Evolutionary conservation across 345 rosid genomes (phyloP), one percentile per base, ranked within the genome.

Genomic region (sweet orange (Citrus sinensis)): DNA sequence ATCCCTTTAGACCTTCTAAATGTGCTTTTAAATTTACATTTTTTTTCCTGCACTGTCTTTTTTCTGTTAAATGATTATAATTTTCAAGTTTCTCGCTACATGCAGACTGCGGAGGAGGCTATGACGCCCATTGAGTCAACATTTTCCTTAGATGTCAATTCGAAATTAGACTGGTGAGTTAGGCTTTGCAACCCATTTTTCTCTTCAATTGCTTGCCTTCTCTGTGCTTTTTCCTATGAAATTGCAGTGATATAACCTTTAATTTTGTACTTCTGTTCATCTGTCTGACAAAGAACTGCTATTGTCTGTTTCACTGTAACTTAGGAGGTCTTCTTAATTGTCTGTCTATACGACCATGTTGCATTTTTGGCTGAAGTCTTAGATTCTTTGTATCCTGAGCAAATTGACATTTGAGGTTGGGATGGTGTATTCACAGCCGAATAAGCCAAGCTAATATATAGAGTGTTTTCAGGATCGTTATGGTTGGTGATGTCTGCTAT

Each of bases 61-160:
- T 29, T 67, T 73, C 60, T 42, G 34, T 61, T 68, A 37, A 46
- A 58, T 67, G n/a, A 54, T 49, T 34, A 61, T 51, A 39, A 62
- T 54, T 69, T 39, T 58, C 35, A 81, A 70, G 76, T 71, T 77
- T 84, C 64, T 49, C 71, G 73, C 70, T 30, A 79, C 39, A 60
- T 79, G 81, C 89, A 92, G 97, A 91, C 95, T 78, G 97, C 97
- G 20, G 90, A 87, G 80, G 95, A 92, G 83, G 97, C 97, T 76
- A 92, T 92, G 97, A 92, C 95, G 40, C 97, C 97, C 25, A 89
- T 92, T 77, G 97, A 92, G 82, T 92, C 97, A 71, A 87, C 97
- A 70, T 92, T 92, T 85, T 92, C 97, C 22, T 80, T 92, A 79
- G 97, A 92, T 78, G 93, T 92, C 76, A 86, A 90, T 77, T 91